Conservation (phyloP, 345 rosid genomes). For the Bruguiera sexangula region DNA sequence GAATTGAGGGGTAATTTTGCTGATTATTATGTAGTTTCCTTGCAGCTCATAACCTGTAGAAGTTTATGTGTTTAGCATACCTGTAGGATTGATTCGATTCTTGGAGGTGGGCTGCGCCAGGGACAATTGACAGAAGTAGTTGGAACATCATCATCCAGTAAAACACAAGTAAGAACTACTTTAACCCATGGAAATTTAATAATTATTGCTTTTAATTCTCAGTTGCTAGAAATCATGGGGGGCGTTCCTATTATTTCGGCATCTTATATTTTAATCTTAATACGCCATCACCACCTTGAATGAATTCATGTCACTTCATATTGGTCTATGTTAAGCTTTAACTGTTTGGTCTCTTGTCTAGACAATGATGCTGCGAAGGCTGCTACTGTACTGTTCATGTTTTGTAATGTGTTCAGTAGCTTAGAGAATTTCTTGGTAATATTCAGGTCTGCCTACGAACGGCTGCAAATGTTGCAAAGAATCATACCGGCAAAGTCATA, state of each 20-base stretch:
- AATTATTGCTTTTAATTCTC: background rate
- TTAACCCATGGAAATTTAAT: background rate
- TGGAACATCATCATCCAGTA: constrained; percentile 89
- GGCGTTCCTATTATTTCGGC: background rate
- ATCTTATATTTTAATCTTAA: background rate
- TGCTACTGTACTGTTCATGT: background rate
- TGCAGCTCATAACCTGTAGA: constrained; percentile 2
- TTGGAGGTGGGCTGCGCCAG: constrained; percentile 58
- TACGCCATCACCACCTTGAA: too few relatives aligned
- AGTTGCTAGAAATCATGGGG: background rate
- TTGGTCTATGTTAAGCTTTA: too few relatives aligned
- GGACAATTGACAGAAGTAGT: constrained; percentile 78
- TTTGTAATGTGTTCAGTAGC: background rate
- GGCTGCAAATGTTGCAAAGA: constrained; percentile 54
- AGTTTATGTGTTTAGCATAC: background rate
- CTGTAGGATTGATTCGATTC: constrained; percentile 58
- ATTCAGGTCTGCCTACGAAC: constrained; percentile 59
- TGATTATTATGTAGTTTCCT: background rate
- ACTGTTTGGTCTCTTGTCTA: background rate
- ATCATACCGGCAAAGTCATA: constrained; percentile 40
- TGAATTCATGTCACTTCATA: too few relatives aligned
- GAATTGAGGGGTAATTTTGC: constrained; percentile 48
- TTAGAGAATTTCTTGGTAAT: background rate
- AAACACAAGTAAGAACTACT: constrained; percentile 61
- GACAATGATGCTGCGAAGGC: background rate